Percentiles rank a stretch among this genome's conserved stretches.
These are phyloP conservation scores for Xylaria sp. DNA, from an alignment of 2,329 filamentous ascomycete genomes.

Conservation along the genomic window DNA sequence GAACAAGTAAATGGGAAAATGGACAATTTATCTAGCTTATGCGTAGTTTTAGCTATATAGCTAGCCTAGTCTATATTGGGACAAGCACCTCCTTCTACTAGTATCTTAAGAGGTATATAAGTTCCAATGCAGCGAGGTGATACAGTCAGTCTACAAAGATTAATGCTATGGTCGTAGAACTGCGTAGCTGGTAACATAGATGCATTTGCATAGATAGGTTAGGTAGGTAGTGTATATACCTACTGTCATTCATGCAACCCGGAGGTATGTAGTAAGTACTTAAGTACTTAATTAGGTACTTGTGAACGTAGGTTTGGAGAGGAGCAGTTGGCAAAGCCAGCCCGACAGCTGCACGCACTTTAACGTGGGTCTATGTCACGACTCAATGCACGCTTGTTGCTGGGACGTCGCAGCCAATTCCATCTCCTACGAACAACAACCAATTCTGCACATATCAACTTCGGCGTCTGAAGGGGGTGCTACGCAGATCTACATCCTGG, in stretches of 20 bases:
- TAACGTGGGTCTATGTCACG: constrained; percentile 40
- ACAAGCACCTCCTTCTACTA: no score
- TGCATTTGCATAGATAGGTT: no score
- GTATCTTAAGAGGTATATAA: no score
- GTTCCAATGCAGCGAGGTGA: no score
- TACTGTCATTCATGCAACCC: no score
- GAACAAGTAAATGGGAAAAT: neutral
- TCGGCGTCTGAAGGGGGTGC: constrained; percentile 1
- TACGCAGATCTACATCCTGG: constrained; percentile 3
- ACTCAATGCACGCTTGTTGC: neutral
- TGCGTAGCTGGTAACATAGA: no score
- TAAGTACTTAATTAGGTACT: no score
- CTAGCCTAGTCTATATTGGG: neutral
- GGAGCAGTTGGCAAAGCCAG: constrained; percentile 23
- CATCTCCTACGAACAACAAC: neutral
- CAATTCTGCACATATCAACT: neutral
- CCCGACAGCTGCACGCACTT: constrained; percentile 31
- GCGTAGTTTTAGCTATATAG: neutral
- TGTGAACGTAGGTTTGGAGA: neutral
- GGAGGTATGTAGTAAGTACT: no score
- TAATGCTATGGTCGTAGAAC: no score
- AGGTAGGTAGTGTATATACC: no score
- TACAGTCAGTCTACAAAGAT: no score
- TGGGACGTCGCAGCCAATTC: constrained; percentile 5
- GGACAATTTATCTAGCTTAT: neutral